Evolutionary conservation across 805 yeast genomes (phyloP), one percentile per base, ranked within the genome.

Genomic region (Candida lessepsii): DNA sequence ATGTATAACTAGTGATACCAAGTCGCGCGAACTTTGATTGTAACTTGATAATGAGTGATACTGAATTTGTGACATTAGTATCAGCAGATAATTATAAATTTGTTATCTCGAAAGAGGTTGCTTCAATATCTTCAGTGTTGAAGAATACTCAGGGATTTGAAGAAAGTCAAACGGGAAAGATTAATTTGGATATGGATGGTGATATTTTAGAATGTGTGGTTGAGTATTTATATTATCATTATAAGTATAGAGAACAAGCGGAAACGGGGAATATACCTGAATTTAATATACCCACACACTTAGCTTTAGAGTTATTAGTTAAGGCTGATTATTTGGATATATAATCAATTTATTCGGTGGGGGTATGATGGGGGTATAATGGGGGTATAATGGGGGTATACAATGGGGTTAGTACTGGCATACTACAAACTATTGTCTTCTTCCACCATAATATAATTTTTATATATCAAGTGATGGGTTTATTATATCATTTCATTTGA

Each of bases 251-350:
- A 46, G 79, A 76, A 36, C 63, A 58, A 36, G 75, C 71, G 0
- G 74, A 68, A 24, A 49, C 56, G 5, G 78, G 76, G 3, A 81
- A 77, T 36, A 77, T 85, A 5, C 96, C 96, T 0, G 93, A 86
- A 40, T 93, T 93, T 61, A 84, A 85, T 26, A 79, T 93, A 2
- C 96, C 98, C 1, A 90, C 97, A 0, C 97, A 88, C 50, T 76
- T 91, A 78, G 96, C 98, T 0, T 67, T 91, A 46, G 98, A 93
- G 57, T 65, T 91, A 49, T 63, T 93, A 32, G 91, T 93, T 26
- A 96, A 96, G 18, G 96, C 98, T 2, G 99, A 93, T 57, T 91
- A 78, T 57, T 64, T 88, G 51, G 91, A 86, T 51, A 81, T 80
- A 29, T 78, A 45, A 26, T 13, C n/a, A n/a, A n/a, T n/a, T n/a